Conservation (phyloP, 2,329 filamentous ascomycete species). For the Cercospora zeina region DNA sequence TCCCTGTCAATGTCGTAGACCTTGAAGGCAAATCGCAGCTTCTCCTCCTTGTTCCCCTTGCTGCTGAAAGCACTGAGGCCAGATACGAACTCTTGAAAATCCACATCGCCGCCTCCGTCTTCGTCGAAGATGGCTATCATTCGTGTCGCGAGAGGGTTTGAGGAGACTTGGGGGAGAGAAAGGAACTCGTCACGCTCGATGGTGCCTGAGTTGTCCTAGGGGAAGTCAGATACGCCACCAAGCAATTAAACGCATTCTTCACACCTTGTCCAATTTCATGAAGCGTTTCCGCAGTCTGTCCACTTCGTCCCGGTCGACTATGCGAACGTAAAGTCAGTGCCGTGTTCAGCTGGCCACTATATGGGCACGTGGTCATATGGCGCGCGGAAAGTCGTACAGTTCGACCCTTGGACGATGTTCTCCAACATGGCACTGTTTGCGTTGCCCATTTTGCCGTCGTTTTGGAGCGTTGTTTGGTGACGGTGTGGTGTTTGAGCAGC, state of each 20-base stretch:
- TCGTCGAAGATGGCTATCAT: conserved; percentile 99
- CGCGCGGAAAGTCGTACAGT: conserved; percentile 65
- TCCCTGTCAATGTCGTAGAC: conserved; percentile 99
- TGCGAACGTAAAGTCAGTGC: conserved; percentile 24
- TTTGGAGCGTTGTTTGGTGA: background rate
- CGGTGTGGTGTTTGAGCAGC: background rate
- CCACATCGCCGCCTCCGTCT: conserved; percentile 94
- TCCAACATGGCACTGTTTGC: conserved; percentile 74
- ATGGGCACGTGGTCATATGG: background rate
- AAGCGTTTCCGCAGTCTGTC: conserved; percentile 94
- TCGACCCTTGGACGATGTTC: conserved; percentile 93
- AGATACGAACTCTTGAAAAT: conserved; percentile 98
- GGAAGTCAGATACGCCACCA: conserved; percentile 13
- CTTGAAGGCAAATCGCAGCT: conserved; percentile 96
- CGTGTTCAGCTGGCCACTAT: conserved; percentile 3
- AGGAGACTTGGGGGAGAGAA: conserved; percentile 93
- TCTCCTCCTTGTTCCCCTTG: conserved; percentile 99
- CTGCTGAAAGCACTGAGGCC: conserved; percentile 93
- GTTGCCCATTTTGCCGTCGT: conserved; percentile 50
- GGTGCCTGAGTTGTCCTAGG: conserved; percentile 91
- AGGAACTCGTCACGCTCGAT: conserved; percentile 99
- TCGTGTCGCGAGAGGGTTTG: conserved; percentile 93
- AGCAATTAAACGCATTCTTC: conserved; percentile 24
- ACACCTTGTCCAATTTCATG: conserved; percentile 98
- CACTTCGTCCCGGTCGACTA: conserved; percentile 96